These are phyloP conservation scores for Termitomyces sp. DNA, from an alignment of 768 basidiomycete genomes.

Conservation along the genomic window DNA sequence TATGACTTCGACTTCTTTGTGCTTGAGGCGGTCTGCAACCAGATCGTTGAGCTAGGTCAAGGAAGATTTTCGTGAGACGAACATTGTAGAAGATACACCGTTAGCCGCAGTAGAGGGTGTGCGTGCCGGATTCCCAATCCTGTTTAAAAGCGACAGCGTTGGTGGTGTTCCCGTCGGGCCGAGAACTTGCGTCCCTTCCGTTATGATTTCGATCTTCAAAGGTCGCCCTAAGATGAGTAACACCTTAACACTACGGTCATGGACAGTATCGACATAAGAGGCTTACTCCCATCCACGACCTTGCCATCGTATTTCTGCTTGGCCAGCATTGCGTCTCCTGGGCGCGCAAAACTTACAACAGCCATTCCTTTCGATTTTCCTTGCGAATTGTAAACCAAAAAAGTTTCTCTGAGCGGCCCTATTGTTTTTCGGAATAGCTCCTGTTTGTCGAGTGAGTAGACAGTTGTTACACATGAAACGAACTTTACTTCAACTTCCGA, in stretches of 20 bases:
- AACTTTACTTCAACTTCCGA: conserved; percentile 58
- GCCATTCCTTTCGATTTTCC: conserved; percentile 80
- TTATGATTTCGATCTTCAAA: conserved; percentile 59
- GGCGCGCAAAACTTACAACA: conserved; percentile 58
- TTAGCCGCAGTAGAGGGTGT: conserved; percentile 5
- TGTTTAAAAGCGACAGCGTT: conserved; percentile 22
- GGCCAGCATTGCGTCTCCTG: conserved; percentile 58
- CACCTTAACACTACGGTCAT: neutral
- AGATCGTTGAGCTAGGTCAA: neutral
- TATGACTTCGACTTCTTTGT: conserved; percentile 1
- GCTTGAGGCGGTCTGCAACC: conserved; percentile 4
- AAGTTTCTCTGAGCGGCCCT: conserved; percentile 64
- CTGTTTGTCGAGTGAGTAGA: conserved; percentile 27
- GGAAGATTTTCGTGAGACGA: neutral
- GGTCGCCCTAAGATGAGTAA: conserved; percentile 45
- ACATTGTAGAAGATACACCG: conserved; percentile 13
- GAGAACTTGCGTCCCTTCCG: conserved; percentile 31
- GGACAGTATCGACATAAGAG: neutral
- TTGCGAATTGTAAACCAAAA: conserved; percentile 71
- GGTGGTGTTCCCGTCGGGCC: conserved; percentile 16
- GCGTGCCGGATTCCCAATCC: conserved; percentile 16
- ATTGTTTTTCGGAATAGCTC: conserved; percentile 73
- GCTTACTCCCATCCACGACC: conserved; percentile 61
- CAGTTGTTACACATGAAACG: neutral
- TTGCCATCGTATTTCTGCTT: conserved; percentile 70